Base-by-base conservation (phyloP, 306 rosid genomes). In the Prinsepia uniflora region DNA sequence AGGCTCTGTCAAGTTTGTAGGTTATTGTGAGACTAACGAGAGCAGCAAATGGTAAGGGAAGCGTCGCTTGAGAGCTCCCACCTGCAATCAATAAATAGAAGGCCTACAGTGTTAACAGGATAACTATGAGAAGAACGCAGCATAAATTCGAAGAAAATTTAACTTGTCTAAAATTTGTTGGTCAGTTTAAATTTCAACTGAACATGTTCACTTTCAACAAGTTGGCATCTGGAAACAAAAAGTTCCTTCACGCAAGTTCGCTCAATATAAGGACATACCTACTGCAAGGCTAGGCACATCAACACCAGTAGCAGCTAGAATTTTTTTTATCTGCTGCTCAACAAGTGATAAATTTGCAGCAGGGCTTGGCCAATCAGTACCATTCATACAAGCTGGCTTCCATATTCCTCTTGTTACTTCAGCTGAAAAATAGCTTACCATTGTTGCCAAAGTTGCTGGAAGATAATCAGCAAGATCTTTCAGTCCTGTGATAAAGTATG, bases 321-420 rank as follows among this genome's bases (percentile, higher is more conserved):
- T 89, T 74, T 90, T 86, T 76, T 89, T 90, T 59, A 94, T 87
- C 76, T 89, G 95, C 80, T 90, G 91, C 80, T 94, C 96, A 76
- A 89, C 86, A 36, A 18, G 66, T 67, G 92, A 84, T 78, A 94
- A 85, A 78, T 89, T 94, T 72, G 89, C 92, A n/a, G 98, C 94
- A 67, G 98, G 97, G 86, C 95, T 94, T 50, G 97, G 98, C 98
- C 98, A 94, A 82, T 90, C 98, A 63, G 80, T 87, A 84, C 97
- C 98, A 65, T 94, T 90, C 98, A 94, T 94, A 72, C 66, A 80
- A 74, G 83, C 96, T 80, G 98, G 98, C 85, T 94, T 86, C 98
- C 98, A 94, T 81, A 90, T 81, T 75, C 96, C 98, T 67, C 97
- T 82, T 39, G 96, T 94, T 76, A 90, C 96, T 89, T 94, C 98